Conservation (phyloP, 148 eudicot species). For the Silene latifolia region DNA sequence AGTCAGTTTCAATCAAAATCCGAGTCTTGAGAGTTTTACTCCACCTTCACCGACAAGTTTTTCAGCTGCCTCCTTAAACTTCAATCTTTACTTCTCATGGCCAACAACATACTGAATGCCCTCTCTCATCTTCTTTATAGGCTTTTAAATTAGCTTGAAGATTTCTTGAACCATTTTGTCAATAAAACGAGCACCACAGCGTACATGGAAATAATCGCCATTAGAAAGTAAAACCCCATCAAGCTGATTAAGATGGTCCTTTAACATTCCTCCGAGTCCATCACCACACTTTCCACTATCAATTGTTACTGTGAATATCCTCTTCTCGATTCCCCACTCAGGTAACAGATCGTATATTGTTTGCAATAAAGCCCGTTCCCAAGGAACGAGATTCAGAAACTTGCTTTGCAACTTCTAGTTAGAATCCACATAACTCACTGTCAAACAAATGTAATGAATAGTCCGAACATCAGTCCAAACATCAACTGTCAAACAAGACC, state of each 20-base stretch:
- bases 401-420: constrained; percentile 21
- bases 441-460: constrained; percentile 12
- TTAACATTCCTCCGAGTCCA: neutral
- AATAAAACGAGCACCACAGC: constrained; percentile 16
- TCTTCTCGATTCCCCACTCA: constrained; percentile 17
- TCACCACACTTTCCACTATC: constrained; percentile 14
- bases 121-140: constrained; percentile 6
- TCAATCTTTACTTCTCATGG: constrained; percentile 8
- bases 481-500: constrained; percentile 11
- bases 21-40: too few species aligned
- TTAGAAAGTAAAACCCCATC: too few species aligned
- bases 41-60: neutral
- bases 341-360: neutral
- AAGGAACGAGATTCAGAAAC: constrained; percentile 17
- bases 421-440: constrained; percentile 17
- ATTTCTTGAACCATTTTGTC: constrained; percentile 15
- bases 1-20: too few species aligned
- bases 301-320: constrained; percentile 4
- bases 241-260: constrained; percentile 4
- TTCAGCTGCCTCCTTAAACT: constrained; percentile 17
- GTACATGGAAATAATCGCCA: constrained; percentile 10
- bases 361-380: neutral
- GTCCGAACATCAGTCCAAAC: constrained; percentile 5
- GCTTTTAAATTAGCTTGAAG: constrained; percentile 6
- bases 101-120: constrained; percentile 10